Percentiles rank a stretch among this genome's conserved stretches.
These are phyloP conservation scores for Rhodotorula sp. DNA, from an alignment of 1,284 basidiomycete species.

Conservation along the genomic window DNA sequence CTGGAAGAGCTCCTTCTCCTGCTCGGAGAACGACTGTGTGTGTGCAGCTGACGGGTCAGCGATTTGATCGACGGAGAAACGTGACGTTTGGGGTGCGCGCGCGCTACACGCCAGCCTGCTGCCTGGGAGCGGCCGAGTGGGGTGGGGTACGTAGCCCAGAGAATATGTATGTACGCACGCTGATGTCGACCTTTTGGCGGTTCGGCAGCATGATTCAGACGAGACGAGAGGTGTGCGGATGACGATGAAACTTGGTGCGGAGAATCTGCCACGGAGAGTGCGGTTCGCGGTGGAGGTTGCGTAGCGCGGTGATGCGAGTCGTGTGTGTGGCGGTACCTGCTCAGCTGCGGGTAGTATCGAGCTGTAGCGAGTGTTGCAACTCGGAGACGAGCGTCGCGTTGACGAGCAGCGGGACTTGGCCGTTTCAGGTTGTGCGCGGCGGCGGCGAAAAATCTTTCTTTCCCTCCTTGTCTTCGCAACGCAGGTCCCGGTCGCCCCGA, in stretches of 20 bases:
- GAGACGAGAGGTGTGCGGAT: conserved; percentile 13
- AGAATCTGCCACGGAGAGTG: not conserved
- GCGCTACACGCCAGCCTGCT: not conserved
- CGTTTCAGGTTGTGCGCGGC: too few relatives aligned
- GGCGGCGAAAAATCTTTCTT: too few relatives aligned
- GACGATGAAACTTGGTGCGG: not conserved
- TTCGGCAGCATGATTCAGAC: conserved; percentile 67
- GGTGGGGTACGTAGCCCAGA: not conserved
- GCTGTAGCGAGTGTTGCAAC: too few relatives aligned
- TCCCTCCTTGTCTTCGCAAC: not conserved
- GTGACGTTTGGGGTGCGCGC: not conserved
- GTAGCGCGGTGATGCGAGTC: not conserved
- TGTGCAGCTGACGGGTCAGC: not conserved
- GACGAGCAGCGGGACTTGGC: too few relatives aligned
- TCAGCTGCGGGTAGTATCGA: not conserved
- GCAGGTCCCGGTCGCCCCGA: conserved; percentile 14
- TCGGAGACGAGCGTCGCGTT: too few relatives aligned
- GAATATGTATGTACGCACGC: conserved; percentile 56
- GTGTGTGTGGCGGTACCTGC: not conserved
- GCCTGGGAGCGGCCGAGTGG: not conserved
- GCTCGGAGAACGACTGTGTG: conserved; percentile 47
- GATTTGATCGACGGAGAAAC: conserved; percentile 4
- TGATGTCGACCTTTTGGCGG: conserved; percentile 87
- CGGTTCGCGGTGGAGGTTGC: not conserved
- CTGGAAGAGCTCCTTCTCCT: conserved; percentile 51